These are phyloP conservation scores for Euphorbia lathyris DNA, from an alignment of 345 rosid genomes.

Conservation along the genomic window DNA sequence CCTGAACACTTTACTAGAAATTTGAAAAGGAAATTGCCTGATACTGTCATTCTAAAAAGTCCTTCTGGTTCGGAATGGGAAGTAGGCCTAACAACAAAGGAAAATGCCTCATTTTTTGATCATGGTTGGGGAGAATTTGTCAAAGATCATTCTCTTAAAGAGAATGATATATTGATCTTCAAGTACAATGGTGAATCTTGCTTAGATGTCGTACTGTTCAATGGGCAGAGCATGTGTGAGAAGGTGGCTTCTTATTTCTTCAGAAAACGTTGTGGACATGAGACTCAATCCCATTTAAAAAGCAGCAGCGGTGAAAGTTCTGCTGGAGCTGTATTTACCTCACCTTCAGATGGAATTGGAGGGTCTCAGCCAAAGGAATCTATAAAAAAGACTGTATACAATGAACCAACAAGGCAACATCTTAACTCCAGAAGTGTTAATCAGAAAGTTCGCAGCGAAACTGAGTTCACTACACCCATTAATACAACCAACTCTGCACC, in stretches of 20 bases:
- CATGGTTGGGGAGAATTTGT: constrained; percentile 68
- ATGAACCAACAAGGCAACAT: constrained; percentile 4
- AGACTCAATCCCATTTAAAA: constrained; percentile 24
- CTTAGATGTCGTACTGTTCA: constrained; percentile 65
- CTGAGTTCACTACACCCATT: constrained; percentile 6
- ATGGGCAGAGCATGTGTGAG: constrained; percentile 59
- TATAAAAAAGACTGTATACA: not conserved
- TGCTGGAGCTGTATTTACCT: constrained; percentile 20
- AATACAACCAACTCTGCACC: not conserved
- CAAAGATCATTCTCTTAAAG: constrained; percentile 45
- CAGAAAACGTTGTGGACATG: constrained; percentile 37
- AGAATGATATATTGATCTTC: constrained; percentile 66
- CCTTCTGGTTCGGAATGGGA: constrained; percentile 61
- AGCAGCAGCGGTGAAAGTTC: constrained; percentile 26
- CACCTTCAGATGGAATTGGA: constrained; percentile 24
- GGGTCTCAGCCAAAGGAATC: constrained; percentile 26
- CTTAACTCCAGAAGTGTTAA: constrained; percentile 2
- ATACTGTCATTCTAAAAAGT: constrained; percentile 54
- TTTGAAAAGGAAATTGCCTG: constrained; percentile 50
- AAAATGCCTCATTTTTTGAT: constrained; percentile 38
- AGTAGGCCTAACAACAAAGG: constrained; percentile 40
- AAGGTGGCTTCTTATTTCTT: constrained; percentile 61
- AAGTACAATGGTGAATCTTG: constrained; percentile 60
- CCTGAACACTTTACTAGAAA: constrained; percentile 53
- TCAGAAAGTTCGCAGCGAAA: constrained; percentile 12